phyloP scores from a whole-genome alignment of 2,329 filamentous ascomycete genomes.

The Colletotrichum navitas region DNA sequence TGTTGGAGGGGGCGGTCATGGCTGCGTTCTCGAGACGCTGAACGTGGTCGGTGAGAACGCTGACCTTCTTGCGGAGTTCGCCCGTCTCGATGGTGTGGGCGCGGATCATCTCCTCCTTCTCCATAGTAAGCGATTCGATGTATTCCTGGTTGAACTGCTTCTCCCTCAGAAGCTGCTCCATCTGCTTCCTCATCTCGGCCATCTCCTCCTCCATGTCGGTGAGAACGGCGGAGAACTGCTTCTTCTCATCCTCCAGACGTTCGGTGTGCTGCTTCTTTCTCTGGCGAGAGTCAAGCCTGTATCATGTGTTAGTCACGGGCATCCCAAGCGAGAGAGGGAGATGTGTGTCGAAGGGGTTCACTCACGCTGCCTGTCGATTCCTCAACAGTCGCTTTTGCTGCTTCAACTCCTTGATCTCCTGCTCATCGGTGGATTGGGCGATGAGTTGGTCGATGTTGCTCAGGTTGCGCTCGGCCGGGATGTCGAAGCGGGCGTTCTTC shows the following conservation, averaged over 20 bases:
- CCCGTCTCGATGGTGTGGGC: conserved; percentile 90
- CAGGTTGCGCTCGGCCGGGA: conserved; percentile 92
- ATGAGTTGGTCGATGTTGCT: conserved; percentile 96
- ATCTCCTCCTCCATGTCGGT: conserved; percentile 84
- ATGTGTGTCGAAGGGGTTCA: conserved; percentile 47
- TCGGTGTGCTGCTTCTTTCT: conserved; percentile 99
- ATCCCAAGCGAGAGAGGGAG: background rate
- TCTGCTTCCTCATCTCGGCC: conserved; percentile 73
- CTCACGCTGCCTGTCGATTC: conserved; percentile 97
- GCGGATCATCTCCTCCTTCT: conserved; percentile 93
- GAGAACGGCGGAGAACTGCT: conserved; percentile 84
- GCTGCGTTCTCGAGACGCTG: conserved; percentile 76
- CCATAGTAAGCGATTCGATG: conserved; percentile 81
- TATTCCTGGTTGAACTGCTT: conserved; percentile 81
- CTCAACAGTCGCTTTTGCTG: conserved; percentile 95
- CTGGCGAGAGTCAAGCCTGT: conserved; percentile 92
- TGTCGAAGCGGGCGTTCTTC: conserved; percentile 99
- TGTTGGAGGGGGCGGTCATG: conserved; percentile 58
- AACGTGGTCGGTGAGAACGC: conserved; percentile 80
- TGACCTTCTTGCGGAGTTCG: conserved; percentile 92
- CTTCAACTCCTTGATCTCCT: conserved; percentile 97
- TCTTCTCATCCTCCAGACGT: conserved; percentile 96
- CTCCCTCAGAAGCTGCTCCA: conserved; percentile 78
- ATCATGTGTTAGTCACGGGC: conserved; percentile 34
- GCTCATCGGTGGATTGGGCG: conserved; percentile 86